Evolutionary conservation across 768 basidiomycete species (phyloP), one percentile per base, ranked within the genome.

Genomic region (Russula dissimulans): DNA sequence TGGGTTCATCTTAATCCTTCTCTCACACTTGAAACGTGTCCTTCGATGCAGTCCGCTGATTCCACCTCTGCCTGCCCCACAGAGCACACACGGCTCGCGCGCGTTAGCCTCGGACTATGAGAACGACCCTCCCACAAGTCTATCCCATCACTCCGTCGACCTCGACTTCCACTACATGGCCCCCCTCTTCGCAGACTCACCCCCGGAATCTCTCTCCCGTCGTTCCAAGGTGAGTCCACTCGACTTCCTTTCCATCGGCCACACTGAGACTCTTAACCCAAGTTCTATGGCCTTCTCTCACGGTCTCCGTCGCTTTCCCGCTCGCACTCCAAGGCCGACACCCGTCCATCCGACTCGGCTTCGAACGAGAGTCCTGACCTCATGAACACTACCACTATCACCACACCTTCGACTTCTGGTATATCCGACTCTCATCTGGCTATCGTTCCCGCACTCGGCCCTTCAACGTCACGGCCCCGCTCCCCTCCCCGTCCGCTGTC

Each of bases 231-330:
- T 65, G 45, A 50, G 64, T 31, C 11, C n/a, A 46, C 36, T 41
- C 9, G 26, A 7, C 26, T 18, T 45, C 22, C 26, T 22, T 44
- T 7, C 36, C 17, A 32, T 36, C 14, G 9, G 2, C n/a, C 22
- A 10, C 48, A 22, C 53, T 52, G 46, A 53, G 46, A 4, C 42
- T 17, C 48, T 6, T 51, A 22, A 8, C 32, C 14, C 42, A 34
- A 88, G 86, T 72, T 89, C 67, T 83, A 80, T 66, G 79, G 76
- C 31, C 86, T 88, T 72, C 73, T 77, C 54, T 71, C 66, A 63
- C 71, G 71, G 56, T 73, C 73, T 26, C 74, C 79, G 56, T 81
- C 80, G 42, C 79, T 81, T 68, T 86, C 85, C n/a, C 84, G 83
- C 43, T 82, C 85, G 15, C 77, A 78, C 12, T 70, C 75, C 17